Conservation (phyloP, 2,329 filamentous ascomycete species). For the Fusarium sp. region DNA sequence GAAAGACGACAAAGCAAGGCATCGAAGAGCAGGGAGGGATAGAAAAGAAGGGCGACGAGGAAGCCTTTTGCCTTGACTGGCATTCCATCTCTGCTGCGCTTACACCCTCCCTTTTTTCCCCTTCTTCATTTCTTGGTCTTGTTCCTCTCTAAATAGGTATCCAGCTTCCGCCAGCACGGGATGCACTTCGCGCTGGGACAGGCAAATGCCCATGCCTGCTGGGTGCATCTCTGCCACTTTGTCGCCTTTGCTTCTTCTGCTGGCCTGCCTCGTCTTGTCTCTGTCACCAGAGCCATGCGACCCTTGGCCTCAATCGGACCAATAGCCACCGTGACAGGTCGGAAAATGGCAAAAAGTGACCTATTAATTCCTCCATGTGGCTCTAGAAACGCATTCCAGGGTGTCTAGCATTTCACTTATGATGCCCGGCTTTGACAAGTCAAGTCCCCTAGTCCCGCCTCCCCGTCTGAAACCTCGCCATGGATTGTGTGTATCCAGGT, state of each 20-base stretch:
- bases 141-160: constrained; percentile 19
- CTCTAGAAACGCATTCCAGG: constrained; percentile 32
- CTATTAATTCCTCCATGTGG: constrained; percentile 21
- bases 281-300: constrained; percentile 32
- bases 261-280: constrained; percentile 37
- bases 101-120: constrained; percentile 10
- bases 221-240: constrained; percentile 10
- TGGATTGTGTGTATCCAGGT: too few relatives aligned
- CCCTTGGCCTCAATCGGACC: constrained; percentile 29
- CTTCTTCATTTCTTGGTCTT: background rate
- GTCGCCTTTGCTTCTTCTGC: background rate
- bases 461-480: too few relatives aligned
- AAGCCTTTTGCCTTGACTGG: constrained; percentile 13
- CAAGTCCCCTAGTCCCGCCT: background rate
- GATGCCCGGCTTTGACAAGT: constrained; percentile 4
- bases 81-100: constrained; percentile 22
- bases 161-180: constrained; percentile 13
- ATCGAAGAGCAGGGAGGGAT: constrained; percentile 19
- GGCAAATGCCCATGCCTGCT: constrained; percentile 14
- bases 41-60: constrained; percentile 14
- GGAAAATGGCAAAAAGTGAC: constrained; percentile 3
- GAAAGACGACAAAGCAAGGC: constrained; percentile 17
- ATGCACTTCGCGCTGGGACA: constrained; percentile 24
- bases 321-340: constrained; percentile 15
- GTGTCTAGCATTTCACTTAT: constrained; percentile 26